Conservation (phyloP, 208 protist species). For the Leishmania major region DNA sequence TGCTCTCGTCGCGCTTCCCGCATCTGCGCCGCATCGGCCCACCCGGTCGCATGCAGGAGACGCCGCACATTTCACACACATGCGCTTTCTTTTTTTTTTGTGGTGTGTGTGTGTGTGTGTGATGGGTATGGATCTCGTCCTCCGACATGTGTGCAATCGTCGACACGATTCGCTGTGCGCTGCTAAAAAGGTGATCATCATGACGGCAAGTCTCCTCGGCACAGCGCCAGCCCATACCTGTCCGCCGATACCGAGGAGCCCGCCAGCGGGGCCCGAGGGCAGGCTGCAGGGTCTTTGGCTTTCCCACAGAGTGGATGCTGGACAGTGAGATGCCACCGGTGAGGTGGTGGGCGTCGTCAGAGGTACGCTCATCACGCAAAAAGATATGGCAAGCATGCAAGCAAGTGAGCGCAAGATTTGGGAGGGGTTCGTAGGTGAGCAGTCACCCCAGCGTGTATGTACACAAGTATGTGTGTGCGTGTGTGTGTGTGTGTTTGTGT, state of each 20-base stretch:
- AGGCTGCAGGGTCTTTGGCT: neutral
- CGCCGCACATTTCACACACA: neutral
- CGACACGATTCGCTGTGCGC: neutral
- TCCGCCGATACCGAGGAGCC: neutral
- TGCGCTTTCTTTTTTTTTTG: neutral
- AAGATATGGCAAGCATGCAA: neutral
- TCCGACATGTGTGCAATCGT: neutral
- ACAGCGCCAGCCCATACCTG: neutral
- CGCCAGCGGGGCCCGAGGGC: neutral
- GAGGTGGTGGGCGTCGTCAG: neutral
- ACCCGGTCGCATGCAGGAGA: neutral
- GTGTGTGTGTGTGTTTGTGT: neutral
- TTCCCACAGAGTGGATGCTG: neutral
- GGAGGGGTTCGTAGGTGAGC: too few species aligned
- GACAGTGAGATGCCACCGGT: neutral
- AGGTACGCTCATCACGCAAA: neutral
- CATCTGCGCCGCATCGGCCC: neutral
- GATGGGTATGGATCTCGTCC: neutral
- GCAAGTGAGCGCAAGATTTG: too few species aligned
- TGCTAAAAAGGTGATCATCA: neutral
- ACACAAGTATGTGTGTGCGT: neutral
- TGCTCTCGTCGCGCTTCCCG: neutral
- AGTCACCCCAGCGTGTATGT: neutral
- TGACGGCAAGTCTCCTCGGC: neutral
- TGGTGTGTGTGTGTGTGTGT: neutral